Evolutionary conservation across 495 filamentous ascomycete genomes (phyloP).

Genomic region (Cryomyces antarcticus): DNA sequence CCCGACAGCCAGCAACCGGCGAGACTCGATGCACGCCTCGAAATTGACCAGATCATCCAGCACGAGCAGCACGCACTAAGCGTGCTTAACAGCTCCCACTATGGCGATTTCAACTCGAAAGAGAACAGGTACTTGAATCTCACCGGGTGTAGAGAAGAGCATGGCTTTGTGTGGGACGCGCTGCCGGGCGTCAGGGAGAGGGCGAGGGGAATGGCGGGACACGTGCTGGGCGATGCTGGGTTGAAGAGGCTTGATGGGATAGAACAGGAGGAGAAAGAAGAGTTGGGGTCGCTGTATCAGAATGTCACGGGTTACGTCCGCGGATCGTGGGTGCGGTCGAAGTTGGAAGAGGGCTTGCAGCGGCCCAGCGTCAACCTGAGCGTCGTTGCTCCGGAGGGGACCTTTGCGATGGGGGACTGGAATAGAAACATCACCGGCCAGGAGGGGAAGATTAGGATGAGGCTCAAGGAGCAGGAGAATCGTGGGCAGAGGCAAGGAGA

Average conservation of each 20-base stretch:
- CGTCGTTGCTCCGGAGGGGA: constrained; percentile 19
- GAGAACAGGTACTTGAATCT: constrained; percentile 47
- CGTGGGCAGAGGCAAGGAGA: background rate
- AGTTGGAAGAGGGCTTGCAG: constrained; percentile 19
- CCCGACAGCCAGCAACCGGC: constrained; percentile 22
- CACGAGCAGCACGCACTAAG: constrained; percentile 35
- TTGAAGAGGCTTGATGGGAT: constrained; percentile 4
- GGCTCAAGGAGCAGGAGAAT: constrained; percentile 9
- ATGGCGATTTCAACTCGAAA: constrained; percentile 51
- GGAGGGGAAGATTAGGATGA: constrained; percentile 9
- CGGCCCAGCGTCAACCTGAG: constrained; percentile 29
- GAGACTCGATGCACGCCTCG: constrained; percentile 20
- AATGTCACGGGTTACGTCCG: constrained; percentile 62
- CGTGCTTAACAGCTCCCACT: constrained; percentile 48
- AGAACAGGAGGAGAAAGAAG: background rate
- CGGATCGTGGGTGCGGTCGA: constrained; percentile 53
- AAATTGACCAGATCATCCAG: constrained; percentile 12
- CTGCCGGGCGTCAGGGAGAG: constrained; percentile 33
- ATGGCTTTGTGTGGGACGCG: constrained; percentile 55
- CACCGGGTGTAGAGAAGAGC: constrained; percentile 49
- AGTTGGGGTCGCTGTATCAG: constrained; percentile 28
- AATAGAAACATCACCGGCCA: constrained; percentile 15
- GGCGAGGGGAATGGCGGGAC: constrained; percentile 29
- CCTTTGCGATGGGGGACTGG: constrained; percentile 9
- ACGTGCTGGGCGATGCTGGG: constrained; percentile 19